Base-by-base conservation (phyloP, 192 early-diverging fungal species). In the Tieghemiomyces parasiticus region DNA sequence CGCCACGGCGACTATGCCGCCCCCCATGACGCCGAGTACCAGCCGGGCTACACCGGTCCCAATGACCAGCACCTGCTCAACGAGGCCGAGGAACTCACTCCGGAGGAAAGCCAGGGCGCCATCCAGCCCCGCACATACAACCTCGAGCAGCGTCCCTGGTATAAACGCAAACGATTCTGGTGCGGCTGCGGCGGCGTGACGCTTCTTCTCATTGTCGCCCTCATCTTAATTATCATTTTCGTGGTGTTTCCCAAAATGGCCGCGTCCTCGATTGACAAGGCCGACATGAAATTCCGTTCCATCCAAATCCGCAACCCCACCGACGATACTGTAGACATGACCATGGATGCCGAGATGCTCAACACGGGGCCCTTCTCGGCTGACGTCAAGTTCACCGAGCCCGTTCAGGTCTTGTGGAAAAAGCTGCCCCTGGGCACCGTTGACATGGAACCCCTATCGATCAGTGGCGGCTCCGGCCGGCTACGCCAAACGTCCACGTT, bases 221-320 rank as follows among this genome's bases (percentile, higher is more conserved):
- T 76, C 9, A 69, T 80, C 9, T 71, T 68, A 29, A 34, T 82
- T 3, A 61, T 65, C 25, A 56, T 80, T 30, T 78, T 78, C 48
- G 79, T 79, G 4, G 65, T 73, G 51, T 65, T 81, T 52, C 79
- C 79, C 26, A 70, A 66, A 56, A 62, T 79, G 50, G 73, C 75
- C 22, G 74, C 78, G 65, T 42, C 52, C 2, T 66, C 68, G 33
- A 61, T 80, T 38, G 72, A 81, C 58, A 35, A 74, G 20, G 61
- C 71, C 2, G 56, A 52, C 28, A 67, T 80, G 44, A 35, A 38
- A 25, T 64, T 80, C 44, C 46, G 65, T 10, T 35, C 25, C 19
- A 69, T 76, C 35, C 63, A 65, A 26, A 81, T 77, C 52, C 60
- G 71, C 33, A 61, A 65, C 12, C 59, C 66, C 25, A 56, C 51